Evolutionary conservation across 345 rosid species (phyloP), one percentile per base, ranked within the genome.

Genomic region (Acer saccharum): DNA sequence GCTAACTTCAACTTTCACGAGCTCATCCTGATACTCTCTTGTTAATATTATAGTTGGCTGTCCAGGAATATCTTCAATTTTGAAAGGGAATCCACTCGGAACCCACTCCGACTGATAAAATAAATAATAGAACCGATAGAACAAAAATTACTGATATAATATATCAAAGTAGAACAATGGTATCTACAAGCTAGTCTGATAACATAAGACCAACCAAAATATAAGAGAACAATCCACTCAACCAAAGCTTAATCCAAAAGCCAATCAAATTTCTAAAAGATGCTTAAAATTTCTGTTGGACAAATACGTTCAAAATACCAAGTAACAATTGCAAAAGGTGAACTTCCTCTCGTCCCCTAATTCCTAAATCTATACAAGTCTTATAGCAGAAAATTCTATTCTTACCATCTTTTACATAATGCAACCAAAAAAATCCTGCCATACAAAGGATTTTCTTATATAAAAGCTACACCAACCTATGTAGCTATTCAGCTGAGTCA

Each of bases 11-110:
- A 93, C 81, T 86, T 44, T 87, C 43, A 93, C 84, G 35, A 78
- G 83, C 80, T 95, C 98, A 50, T 92, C 96, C 77, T 90, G 76
- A 62, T 88, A 93, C 16, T 95, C 88, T 78, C 98, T 89, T 12
- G 84, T 86, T 82, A 95, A 78, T 2, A 79, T 81, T 90, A 91
- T 69, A 3, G 82, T 87, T 80, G 89, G 92, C 11, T 74, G 79
- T 65, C 98, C 99, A 3, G 89, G 86, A 6, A 20, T 44, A 46
- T 6, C 98, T 76, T 91, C 95, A 73, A 95, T 85, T 79, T 88
- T 82, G 78, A 95, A 92, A 69, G 98, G 97, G 77, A 91, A 92
- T 13, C 87, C 93, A 80, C 70, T 77, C 11, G 97, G 97, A 58
- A 81, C 63, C 77, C 80, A 27, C 92, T 76, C 86, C 94, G 20